phyloP scores from a whole-genome alignment of 1,284 basidiomycete species.

The Cryptococcus sp. region DNA sequence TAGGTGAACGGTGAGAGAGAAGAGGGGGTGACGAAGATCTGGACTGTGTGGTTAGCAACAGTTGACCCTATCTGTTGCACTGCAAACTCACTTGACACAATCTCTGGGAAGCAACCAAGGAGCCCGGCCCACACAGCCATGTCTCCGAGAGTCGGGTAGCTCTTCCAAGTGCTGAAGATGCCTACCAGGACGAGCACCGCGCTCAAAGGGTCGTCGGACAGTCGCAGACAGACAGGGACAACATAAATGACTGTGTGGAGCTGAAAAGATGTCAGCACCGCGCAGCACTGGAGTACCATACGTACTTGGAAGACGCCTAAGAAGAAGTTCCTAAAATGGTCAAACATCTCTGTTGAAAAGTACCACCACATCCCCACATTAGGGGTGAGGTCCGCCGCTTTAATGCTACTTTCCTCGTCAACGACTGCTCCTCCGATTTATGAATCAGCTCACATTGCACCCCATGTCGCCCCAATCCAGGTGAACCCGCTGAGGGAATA shows the following conservation, averaged over 20 bases:
- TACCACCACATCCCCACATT: slow-evolving; percentile 98
- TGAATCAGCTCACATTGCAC: slow-evolving; percentile 63
- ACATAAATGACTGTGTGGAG: slow-evolving; percentile 82
- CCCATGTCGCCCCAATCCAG: slow-evolving; percentile 77
- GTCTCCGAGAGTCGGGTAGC: slow-evolving; percentile 87
- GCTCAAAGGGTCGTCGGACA: slow-evolving; percentile 83
- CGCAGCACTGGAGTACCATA: slow-evolving; percentile 3
- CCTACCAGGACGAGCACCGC: slow-evolving; percentile 74
- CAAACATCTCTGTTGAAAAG: slow-evolving; percentile 99
- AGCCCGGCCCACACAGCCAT: slow-evolving; percentile 80
- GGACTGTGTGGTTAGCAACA: slow-evolving; percentile 10
- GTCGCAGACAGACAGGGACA: slow-evolving; percentile 79
- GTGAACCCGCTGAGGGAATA: slow-evolving; percentile 38
- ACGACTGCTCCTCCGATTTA: neutral
- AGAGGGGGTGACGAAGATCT: slow-evolving; percentile 86
- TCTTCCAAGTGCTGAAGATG: slow-evolving; percentile 79
- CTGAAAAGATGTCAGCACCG: slow-evolving; percentile 49
- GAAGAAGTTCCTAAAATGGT: slow-evolving; percentile 95
- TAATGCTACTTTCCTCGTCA: slow-evolving; percentile 53
- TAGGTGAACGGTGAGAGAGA: slow-evolving; percentile 76
- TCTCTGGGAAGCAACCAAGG: slow-evolving; percentile 77
- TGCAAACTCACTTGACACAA: slow-evolving; percentile 65
- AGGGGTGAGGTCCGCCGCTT: slow-evolving; percentile 81
- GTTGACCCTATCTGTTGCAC: neutral
- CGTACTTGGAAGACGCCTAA: slow-evolving; percentile 88